Evolutionary conservation across 768 basidiomycete species (phyloP), one percentile per base, ranked within the genome.

Genomic region (Dioszegia hungarica): DNA sequence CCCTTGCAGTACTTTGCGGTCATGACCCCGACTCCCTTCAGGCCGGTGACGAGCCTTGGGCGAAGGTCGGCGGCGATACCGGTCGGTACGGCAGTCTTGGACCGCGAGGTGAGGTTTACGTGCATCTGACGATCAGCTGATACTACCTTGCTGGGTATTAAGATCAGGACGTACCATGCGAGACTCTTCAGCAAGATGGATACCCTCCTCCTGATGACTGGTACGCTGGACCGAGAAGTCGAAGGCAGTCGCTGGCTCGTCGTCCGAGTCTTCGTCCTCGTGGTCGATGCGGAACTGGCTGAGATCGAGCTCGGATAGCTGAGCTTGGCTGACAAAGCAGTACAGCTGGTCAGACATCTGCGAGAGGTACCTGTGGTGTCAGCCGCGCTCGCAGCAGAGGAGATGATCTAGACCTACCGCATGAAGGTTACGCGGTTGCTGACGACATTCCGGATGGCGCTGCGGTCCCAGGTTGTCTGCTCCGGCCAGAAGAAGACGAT

Each of bases 401-500:
- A 11, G 41, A 43, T 5, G 8, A 24, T 2, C 5, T 24, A 28
- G 19, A n/a, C 27, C 2, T 20, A 47, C 45, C 45, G 22, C 9
- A 47, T 3, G 45, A 47, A 47, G 9, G 45, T 47, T 2, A 47
- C 45, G 9, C 45, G 27, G 27, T 28, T 47, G 19, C 45, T 28
- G 45, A 47, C 17, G 3, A 47, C 45, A 31, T 47, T 47, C 28
- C 9, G 14, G 2, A 47, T 25, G 25, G 27, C 46, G 31, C 31
- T 17, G 8, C 12, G n/a, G 1, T 29, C 46, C 46, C 46, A 48
- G 2, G 46, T 48, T 5, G 46, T 31, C 25, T 29, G 12, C 20
- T 48, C 46, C 1, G 46, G 46, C 46, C 46, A 48, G 46, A 48
- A 48, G 46, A 48, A 48, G 4, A 48, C 28, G 27, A 34, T 22